These are phyloP conservation scores for Saprolegnia diclina DNA, from an alignment of 352 stramenopile species.

Conservation along the genomic window DNA sequence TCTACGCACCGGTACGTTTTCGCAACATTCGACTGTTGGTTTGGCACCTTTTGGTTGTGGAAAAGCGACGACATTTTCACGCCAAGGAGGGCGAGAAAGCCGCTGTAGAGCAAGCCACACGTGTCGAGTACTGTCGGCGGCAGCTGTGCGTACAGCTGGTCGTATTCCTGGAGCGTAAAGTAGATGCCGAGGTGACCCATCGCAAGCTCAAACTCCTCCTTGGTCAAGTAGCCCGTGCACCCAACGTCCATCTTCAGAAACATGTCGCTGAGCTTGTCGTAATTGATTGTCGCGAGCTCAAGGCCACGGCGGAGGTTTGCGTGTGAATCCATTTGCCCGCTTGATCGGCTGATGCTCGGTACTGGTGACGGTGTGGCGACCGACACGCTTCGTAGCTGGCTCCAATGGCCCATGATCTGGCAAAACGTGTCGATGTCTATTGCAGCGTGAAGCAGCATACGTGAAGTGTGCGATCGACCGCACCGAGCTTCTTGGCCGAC, in stretches of 20 bases:
- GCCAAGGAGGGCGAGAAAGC: conserved; percentile 48
- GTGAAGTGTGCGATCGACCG: conserved; percentile 1
- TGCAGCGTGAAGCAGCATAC: not conserved
- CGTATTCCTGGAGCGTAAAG: conserved; percentile 56
- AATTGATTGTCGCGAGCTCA: not conserved
- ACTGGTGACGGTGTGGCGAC: no score
- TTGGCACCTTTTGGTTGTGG: conserved; percentile 21
- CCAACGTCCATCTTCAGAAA: conserved; percentile 78
- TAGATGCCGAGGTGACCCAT: conserved; percentile 70
- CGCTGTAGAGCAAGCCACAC: conserved; percentile 48
- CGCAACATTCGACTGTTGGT: no score
- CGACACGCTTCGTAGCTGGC: conserved; percentile 36
- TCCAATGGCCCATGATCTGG: conserved; percentile 76
- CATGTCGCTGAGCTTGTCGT: conserved; percentile 64
- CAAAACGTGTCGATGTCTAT: conserved; percentile 75
- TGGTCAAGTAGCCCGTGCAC: conserved; percentile 51
- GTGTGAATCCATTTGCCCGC: not conserved
- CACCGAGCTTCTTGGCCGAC: conserved; percentile 55
- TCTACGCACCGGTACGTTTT: conserved; percentile 22
- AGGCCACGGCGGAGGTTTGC: not conserved
- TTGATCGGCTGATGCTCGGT: no score
- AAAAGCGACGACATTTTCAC: conserved; percentile 26
- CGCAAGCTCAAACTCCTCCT: conserved; percentile 64
- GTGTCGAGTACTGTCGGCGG: conserved; percentile 25
- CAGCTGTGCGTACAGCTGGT: conserved; percentile 56